These are phyloP conservation scores for Picea sitchensis DNA, from an alignment of 75 land plant species.

Conservation along the genomic window DNA sequence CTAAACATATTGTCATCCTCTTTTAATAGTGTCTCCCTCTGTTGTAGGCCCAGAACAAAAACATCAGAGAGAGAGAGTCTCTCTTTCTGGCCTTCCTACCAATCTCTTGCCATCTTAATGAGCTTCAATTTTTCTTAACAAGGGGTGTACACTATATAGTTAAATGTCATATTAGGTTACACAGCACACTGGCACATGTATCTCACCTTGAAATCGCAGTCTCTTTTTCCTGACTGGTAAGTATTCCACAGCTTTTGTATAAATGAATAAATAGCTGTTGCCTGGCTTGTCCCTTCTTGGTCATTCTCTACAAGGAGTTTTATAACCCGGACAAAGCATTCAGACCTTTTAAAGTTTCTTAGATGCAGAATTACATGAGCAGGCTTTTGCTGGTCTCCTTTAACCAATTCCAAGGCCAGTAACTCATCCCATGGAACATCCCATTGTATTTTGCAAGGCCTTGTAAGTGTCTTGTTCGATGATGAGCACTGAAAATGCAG, in stretches of 20 bases:
- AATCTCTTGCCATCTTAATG: no score
- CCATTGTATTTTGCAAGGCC: constrained; percentile 86
- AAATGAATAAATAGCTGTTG: constrained; percentile 50
- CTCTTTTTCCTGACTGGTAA: constrained; percentile 31
- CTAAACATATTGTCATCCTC: no score
- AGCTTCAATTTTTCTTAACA: neutral
- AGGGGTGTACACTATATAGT: neutral
- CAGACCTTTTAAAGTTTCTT: constrained; percentile 43
- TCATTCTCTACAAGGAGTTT: constrained; percentile 46
- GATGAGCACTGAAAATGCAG: constrained; percentile 6
- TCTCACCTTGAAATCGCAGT: constrained; percentile 37
- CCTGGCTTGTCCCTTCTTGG: constrained; percentile 46
- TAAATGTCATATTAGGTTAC: neutral
- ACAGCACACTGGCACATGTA: neutral
- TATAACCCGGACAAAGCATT: constrained; percentile 64
- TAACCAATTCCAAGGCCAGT: constrained; percentile 79
- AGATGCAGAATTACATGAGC: constrained; percentile 73
- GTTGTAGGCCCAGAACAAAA: neutral
- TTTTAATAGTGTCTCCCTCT: no score
- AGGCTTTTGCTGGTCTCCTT: constrained; percentile 53
- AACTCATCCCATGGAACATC: constrained; percentile 91
- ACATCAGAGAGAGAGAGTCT: neutral
- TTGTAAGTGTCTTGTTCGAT: constrained; percentile 48
- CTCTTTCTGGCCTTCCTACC: neutral
- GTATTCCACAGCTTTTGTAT: constrained; percentile 70